These are phyloP conservation scores for Aphanomyces astaci DNA, from an alignment of 352 stramenopile genomes.

Conservation along the genomic window DNA sequence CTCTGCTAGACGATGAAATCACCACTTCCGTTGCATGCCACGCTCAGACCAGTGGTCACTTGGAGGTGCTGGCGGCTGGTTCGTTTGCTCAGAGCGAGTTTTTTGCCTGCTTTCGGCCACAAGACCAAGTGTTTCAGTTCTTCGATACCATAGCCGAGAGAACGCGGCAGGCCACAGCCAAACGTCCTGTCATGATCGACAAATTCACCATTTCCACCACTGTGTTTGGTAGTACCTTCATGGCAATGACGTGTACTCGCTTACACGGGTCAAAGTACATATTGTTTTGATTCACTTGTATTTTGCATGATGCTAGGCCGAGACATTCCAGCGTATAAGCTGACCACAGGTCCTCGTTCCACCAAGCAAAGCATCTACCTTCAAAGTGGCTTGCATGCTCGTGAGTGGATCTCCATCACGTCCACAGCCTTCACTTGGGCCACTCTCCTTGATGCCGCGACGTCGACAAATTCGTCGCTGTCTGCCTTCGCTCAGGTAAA, in stretches of 20 bases:
- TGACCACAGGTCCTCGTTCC: slow-evolving; percentile 30
- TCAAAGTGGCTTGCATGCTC: slow-evolving; percentile 49
- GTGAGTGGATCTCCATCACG: slow-evolving; percentile 29
- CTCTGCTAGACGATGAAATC: not conserved
- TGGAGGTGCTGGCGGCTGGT: slow-evolving; percentile 21
- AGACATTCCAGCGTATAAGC: slow-evolving; percentile 51
- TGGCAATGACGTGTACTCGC: no score
- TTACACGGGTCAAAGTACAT: no score
- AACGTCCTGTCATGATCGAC: slow-evolving; percentile 39
- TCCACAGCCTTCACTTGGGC: slow-evolving; percentile 30
- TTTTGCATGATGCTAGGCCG: slow-evolving; percentile 38
- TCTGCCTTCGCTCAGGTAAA: slow-evolving; percentile 13
- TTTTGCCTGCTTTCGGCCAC: slow-evolving; percentile 65
- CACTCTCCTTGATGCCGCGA: slow-evolving; percentile 26
- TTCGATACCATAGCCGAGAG: slow-evolving; percentile 36
- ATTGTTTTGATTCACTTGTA: no score
- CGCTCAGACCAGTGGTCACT: not conserved
- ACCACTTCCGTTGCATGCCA: not conserved
- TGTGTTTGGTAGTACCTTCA: slow-evolving; percentile 27
- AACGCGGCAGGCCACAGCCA: slow-evolving; percentile 29
- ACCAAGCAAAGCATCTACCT: slow-evolving; percentile 49
- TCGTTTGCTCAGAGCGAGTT: slow-evolving; percentile 32
- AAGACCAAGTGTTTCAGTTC: slow-evolving; percentile 54
- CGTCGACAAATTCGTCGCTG: not conserved
- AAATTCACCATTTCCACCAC: slow-evolving; percentile 42